Conservation (phyloP, 106 monocot genomes). For the Alisma plantagoaquatica region DNA sequence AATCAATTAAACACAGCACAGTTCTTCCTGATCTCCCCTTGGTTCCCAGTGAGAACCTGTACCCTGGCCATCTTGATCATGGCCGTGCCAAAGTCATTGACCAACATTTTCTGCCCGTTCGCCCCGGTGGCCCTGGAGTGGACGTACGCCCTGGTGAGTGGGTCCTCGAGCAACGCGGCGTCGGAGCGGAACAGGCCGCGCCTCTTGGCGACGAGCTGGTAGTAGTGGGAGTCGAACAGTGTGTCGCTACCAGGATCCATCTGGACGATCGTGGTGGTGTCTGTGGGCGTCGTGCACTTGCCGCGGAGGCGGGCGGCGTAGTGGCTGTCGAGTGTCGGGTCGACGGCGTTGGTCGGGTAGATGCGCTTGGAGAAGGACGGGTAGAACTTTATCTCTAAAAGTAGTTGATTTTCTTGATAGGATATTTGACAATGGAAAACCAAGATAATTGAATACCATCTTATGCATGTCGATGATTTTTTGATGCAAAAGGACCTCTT, state of each 20-base stretch:
- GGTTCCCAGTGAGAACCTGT: constrained; percentile 38
- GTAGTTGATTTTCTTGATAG: too few relatives aligned
- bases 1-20: constrained; percentile 49
- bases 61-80: constrained; percentile 69
- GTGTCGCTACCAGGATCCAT: constrained; percentile 61
- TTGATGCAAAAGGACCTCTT: too few relatives aligned
- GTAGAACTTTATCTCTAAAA: too few relatives aligned
- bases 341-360: constrained; percentile 15
- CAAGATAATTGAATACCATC: too few relatives aligned
- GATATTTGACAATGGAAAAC: too few relatives aligned
- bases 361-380: too few relatives aligned
- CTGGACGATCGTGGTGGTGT: constrained; percentile 25
- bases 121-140: background rate
- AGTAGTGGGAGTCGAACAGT: constrained; percentile 52
- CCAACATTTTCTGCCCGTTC: constrained; percentile 19
- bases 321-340: constrained; percentile 34
- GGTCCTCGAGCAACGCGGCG: constrained; percentile 24
- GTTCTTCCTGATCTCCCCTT: constrained; percentile 53
- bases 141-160: constrained; percentile 11
- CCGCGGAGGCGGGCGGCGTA: constrained; percentile 25
- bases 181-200: constrained; percentile 42
- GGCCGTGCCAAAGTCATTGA: constrained; percentile 31
- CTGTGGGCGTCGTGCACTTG: constrained; percentile 25
- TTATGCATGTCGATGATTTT: too few relatives aligned
- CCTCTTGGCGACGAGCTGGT: constrained; percentile 26